Evolutionary conservation across 192 early-diverging fungal genomes (phyloP).

Genomic region (Phycomyces blakesleeanus): DNA sequence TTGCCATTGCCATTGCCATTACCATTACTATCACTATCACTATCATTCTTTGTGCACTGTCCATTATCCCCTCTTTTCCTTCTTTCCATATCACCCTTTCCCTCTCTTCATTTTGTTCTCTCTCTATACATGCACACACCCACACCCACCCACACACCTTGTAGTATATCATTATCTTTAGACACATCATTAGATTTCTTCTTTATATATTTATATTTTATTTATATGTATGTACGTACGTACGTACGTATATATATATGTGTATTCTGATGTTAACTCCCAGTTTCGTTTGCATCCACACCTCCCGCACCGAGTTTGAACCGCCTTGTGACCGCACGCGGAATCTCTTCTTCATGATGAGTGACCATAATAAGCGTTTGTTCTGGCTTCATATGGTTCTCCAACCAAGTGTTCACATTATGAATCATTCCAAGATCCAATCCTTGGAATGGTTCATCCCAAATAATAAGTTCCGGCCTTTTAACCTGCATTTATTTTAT

Average conservation of each 20-base stretch:
- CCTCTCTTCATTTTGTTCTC: too few relatives aligned
- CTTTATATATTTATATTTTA: too few relatives aligned
- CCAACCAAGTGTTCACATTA: slow-evolving; percentile 40
- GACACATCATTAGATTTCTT: neutral
- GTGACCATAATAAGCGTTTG: slow-evolving; percentile 56
- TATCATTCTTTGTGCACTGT: neutral
- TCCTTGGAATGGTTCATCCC: slow-evolving; percentile 62
- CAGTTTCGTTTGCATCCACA: neutral
- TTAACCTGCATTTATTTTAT: too few relatives aligned
- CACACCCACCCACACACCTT: too few relatives aligned
- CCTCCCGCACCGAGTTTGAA: slow-evolving; percentile 19
- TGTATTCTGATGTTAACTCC: neutral
- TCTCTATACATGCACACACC: too few relatives aligned
- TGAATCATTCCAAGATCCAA: slow-evolving; percentile 44
- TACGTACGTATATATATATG: neutral
- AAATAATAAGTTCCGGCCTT: slow-evolving; percentile 40
- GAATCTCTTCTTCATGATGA: slow-evolving; percentile 56
- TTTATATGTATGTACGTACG: too few relatives aligned
- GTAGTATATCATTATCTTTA: too few relatives aligned
- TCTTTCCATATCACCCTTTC: too few relatives aligned
- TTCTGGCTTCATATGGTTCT: slow-evolving; percentile 34
- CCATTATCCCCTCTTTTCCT: neutral
- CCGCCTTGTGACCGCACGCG: slow-evolving; percentile 27
- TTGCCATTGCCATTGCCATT: neutral
- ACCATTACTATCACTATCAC: neutral